These are phyloP conservation scores for Dryadomyces quercivorus DNA, from an alignment of 2,329 filamentous ascomycete genomes.

Conservation along the genomic window DNA sequence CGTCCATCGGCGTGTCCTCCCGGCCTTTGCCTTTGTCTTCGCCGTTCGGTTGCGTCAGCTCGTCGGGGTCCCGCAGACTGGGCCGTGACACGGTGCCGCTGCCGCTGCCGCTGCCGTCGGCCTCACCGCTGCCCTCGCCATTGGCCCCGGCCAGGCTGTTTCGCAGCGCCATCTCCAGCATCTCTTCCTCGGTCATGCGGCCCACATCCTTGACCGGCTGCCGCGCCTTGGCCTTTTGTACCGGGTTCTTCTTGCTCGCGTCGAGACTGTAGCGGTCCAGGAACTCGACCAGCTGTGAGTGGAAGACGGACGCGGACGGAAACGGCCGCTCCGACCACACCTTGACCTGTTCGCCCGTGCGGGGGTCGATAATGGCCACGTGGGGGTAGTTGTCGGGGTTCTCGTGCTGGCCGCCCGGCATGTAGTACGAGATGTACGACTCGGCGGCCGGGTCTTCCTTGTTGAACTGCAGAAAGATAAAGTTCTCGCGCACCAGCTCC, in stretches of 20 bases:
- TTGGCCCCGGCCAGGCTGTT: conserved; percentile 59
- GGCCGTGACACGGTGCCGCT: conserved; percentile 21
- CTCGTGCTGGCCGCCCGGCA: conserved; percentile 56
- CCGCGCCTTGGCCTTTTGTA: conserved; percentile 62
- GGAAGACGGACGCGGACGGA: conserved; percentile 60
- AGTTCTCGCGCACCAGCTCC: conserved; percentile 78
- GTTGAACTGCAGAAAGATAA: conserved; percentile 89
- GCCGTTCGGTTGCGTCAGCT: conserved; percentile 50
- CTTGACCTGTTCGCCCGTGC: conserved; percentile 95
- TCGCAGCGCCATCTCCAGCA: conserved; percentile 85
- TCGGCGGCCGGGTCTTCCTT: conserved; percentile 70
- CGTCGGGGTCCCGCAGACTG: conserved; percentile 70
- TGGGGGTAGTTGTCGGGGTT: conserved; percentile 87
- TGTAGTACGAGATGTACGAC: conserved; percentile 86
- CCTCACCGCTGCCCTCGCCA: background rate
- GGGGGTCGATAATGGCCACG: conserved; percentile 87
- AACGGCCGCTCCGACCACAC: conserved; percentile 82
- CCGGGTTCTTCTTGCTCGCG: conserved; percentile 81
- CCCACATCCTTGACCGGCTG: conserved; percentile 60
- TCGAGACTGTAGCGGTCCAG: conserved; percentile 93
- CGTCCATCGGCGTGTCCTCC: conserved; percentile 15
- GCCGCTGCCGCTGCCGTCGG: background rate
- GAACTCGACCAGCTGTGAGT: conserved; percentile 87
- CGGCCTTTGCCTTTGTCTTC: conserved; percentile 9
- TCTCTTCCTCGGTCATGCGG: conserved; percentile 92